Conservation (phyloP, 1,139 yeast species). For the Saccharomycopsis hybrid region DNA sequence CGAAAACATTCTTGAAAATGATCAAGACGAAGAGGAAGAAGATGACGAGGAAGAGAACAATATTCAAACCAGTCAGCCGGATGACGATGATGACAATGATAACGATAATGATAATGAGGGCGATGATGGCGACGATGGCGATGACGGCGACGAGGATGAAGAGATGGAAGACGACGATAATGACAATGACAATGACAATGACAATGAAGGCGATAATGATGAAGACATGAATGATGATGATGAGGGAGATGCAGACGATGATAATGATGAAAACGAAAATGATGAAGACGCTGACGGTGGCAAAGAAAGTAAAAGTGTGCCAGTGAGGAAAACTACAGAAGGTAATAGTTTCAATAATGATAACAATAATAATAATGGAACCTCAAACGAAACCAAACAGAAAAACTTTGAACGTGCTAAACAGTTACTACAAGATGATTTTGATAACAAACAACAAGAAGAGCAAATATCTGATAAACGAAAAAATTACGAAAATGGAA, state of each 20-base stretch:
- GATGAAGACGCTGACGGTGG: neutral
- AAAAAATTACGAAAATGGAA: too few relatives aligned
- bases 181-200: slow-evolving; percentile 9
- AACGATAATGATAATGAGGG: slow-evolving; percentile 14
- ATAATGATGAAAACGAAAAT: slow-evolving; percentile 9
- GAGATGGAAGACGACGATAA: slow-evolving; percentile 15
- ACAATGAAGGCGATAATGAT: slow-evolving; percentile 7
- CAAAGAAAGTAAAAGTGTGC: neutral
- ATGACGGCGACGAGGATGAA: slow-evolving; percentile 13
- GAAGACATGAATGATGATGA: slow-evolving; percentile 7
- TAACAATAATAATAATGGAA: neutral
- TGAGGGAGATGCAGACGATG: slow-evolving; percentile 5
- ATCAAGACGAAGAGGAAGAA: slow-evolving; percentile 20
- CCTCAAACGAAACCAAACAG: neutral
- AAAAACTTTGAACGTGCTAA: slow-evolving; percentile 1
- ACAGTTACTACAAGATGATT: neutral
- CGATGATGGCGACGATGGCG: slow-evolving; percentile 14
- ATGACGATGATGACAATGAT: slow-evolving; percentile 14
- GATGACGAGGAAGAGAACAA: slow-evolving; percentile 12
- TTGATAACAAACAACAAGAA: slow-evolving; percentile 1
- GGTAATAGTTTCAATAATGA: neutral
- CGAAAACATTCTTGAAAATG: slow-evolving; percentile 17
- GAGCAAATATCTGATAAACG: neutral
- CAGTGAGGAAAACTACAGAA: neutral
- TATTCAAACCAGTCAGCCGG: slow-evolving; percentile 10